phyloP scores from a whole-genome alignment of 148 eudicot species.

The Dysphania ambrosioides region DNA sequence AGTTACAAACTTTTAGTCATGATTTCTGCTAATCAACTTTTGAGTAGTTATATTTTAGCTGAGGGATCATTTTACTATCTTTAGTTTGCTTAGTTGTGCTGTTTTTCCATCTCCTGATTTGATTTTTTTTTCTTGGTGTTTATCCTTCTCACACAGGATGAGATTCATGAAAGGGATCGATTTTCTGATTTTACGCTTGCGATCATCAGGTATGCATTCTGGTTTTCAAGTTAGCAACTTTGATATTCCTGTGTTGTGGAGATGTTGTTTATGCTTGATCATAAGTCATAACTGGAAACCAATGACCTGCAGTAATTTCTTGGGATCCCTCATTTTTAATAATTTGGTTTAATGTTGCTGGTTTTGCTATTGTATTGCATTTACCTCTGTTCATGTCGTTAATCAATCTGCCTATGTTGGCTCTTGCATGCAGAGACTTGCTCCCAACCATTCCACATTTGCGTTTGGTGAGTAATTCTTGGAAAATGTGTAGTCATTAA shows the following conservation, averaged over 20 bases:
- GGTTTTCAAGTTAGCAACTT: background rate
- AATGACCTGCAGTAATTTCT: background rate
- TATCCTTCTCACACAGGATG: conserved; percentile 59
- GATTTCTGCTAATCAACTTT: background rate
- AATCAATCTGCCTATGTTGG: conserved; percentile 24
- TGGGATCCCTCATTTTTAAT: background rate
- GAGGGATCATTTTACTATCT: background rate
- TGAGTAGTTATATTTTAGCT: background rate
- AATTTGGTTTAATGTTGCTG: conserved; percentile 14
- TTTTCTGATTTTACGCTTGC: conserved; percentile 88
- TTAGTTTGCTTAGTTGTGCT: background rate
- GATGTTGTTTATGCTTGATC: background rate
- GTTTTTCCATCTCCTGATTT: background rate
- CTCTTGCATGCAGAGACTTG: conserved; percentile 72
- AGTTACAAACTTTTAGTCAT: background rate
- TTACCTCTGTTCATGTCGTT: conserved; percentile 24
- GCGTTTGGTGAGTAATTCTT: conserved; percentile 60
- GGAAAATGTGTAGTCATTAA: background rate
- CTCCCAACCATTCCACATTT: conserved; percentile 78
- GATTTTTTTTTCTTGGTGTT: background rate
- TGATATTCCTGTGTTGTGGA: background rate
- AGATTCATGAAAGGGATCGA: conserved; percentile 96
- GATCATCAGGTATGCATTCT: conserved; percentile 62
- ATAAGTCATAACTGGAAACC: background rate
- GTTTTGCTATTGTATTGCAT: conserved; percentile 9